A percentile compares a stretch with the other conserved stretches of the same genome.
phyloP scores from a whole-genome alignment of 495 filamentous ascomycete genomes.

The Penicillium riverlandense region DNA sequence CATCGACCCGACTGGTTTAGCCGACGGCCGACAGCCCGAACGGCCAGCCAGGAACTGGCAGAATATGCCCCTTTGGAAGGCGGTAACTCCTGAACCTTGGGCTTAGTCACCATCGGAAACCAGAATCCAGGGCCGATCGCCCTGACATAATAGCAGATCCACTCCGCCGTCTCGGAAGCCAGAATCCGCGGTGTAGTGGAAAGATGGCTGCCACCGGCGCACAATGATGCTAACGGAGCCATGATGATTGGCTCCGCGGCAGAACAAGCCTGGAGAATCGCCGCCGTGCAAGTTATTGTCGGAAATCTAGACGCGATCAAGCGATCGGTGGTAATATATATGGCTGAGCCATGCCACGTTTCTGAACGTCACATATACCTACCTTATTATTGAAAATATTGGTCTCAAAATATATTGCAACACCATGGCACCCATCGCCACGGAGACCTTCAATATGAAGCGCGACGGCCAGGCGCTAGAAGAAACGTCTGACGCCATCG shows the following conservation, averaged over 20 bases:
- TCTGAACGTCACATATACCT: no score
- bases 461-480: conserved; percentile 71
- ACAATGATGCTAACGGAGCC: background rate
- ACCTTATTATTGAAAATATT: no score
- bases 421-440: conserved; percentile 30
- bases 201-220: no score
- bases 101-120: conserved; percentile 19
- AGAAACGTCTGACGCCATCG: conserved; percentile 69
- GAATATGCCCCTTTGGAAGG: no score
- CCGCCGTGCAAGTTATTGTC: conserved; percentile 1
- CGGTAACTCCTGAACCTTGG: no score
- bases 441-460: conserved; percentile 24
- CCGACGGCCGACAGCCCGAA: no score
- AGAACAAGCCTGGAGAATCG: background rate
- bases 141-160: no score
- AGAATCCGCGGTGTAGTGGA: conserved; percentile 12
- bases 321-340: background rate
- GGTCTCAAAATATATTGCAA: no score
- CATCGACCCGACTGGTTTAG: no score
- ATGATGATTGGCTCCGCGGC: conserved; percentile 1
- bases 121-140: conserved; percentile 17
- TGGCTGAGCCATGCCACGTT: background rate
- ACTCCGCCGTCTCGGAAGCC: conserved; percentile 12
- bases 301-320: conserved; percentile 19
- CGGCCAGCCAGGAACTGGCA: no score